Evolutionary conservation across 768 basidiomycete genomes (phyloP).

Genomic region (Boletus reticuloceps): DNA sequence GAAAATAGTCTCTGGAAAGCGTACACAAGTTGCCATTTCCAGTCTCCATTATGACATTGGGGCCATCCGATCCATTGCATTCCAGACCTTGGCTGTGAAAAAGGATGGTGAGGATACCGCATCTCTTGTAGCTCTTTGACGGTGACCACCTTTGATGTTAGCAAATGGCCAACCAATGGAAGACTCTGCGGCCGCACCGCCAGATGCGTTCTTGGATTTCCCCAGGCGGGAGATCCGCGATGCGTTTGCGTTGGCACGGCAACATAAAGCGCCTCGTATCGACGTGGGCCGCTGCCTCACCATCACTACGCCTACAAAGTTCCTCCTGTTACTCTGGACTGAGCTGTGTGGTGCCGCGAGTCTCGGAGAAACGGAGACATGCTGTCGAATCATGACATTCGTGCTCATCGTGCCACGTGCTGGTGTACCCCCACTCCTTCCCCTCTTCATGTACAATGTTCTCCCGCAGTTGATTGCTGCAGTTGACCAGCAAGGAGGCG

Average conservation of each 20-base stretch:
- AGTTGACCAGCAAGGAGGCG: constrained; percentile 53
- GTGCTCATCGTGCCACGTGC: constrained; percentile 62
- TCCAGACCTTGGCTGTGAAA: constrained; percentile 37
- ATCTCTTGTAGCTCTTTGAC: neutral
- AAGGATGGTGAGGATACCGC: constrained; percentile 34
- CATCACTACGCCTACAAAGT: constrained; percentile 53
- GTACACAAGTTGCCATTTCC: constrained; percentile 29
- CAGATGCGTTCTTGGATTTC: constrained; percentile 48
- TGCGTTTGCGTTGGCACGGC: constrained; percentile 54
- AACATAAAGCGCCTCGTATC: constrained; percentile 61
- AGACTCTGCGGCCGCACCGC: constrained; percentile 20
- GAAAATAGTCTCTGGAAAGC: constrained; percentile 41
- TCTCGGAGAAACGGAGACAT: constrained; percentile 59
- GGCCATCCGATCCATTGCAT: constrained; percentile 39
- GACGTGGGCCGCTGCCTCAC: constrained; percentile 69
- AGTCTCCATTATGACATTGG: constrained; percentile 36
- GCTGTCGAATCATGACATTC: constrained; percentile 65
- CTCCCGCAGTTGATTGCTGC: constrained; percentile 54
- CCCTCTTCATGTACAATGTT: constrained; percentile 69
- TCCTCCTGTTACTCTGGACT: constrained; percentile 67
- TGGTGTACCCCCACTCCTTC: constrained; percentile 60
- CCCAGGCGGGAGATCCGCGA: constrained; percentile 55
- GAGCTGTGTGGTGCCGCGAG: constrained; percentile 55
- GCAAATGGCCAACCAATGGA: constrained; percentile 19
- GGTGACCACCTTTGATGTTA: neutral